Evolutionary conservation across 177 flowering plant species (phyloP).

Genomic region (Tripterygium wilfordii): DNA sequence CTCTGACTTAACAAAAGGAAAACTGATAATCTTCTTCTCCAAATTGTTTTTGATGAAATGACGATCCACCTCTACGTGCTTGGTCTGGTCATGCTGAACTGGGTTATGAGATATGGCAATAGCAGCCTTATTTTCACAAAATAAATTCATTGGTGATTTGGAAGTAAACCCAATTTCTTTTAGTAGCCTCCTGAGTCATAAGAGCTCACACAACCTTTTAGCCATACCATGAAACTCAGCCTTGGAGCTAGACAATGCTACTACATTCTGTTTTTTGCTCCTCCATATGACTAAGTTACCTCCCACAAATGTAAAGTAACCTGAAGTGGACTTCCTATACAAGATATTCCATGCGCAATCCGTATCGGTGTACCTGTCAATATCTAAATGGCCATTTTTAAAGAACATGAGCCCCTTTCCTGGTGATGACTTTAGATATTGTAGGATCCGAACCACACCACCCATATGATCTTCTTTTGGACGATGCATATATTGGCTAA

Average conservation of each 20-base stretch:
- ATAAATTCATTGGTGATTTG: neutral
- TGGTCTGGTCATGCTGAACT: neutral
- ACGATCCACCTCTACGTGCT: neutral
- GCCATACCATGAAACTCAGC: neutral
- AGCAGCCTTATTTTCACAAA: neutral
- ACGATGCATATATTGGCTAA: neutral
- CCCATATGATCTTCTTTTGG: neutral
- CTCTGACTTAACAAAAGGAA: neutral
- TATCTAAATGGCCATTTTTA: neutral
- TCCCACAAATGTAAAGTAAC: slow-evolving; percentile 3
- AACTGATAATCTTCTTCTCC: neutral
- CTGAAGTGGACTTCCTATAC: neutral
- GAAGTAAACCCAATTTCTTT: neutral
- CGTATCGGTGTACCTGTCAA: neutral
- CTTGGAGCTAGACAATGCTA: neutral
- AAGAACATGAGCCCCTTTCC: slow-evolving; percentile 1
- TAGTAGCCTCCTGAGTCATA: neutral
- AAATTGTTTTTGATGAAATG: neutral
- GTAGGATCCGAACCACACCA: neutral
- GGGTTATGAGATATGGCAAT: neutral
- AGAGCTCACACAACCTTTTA: neutral
- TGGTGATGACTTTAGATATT: neutral
- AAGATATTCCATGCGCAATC: neutral
- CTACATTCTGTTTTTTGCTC: neutral
- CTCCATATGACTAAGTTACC: neutral